Evolutionary conservation across 441 rosid species (phyloP).

Genomic region (Populus hybrid): DNA sequence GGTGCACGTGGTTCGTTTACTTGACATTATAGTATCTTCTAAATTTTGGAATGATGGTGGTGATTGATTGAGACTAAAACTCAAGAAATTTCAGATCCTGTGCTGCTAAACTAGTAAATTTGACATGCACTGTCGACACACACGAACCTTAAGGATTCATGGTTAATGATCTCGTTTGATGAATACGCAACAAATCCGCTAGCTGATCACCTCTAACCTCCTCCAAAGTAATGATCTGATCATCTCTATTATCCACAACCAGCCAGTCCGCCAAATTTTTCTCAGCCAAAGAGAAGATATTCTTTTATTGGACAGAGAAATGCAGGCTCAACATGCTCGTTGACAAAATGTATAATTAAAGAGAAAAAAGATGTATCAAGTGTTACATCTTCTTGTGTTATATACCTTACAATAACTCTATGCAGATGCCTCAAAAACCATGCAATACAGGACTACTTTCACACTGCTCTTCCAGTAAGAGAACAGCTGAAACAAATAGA

Average conservation of each 20-base stretch:
- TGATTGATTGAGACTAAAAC: not conserved
- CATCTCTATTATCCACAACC: not conserved
- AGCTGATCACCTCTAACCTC: not conserved
- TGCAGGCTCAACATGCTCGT: not conserved
- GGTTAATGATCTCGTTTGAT: not conserved
- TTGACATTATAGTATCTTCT: not conserved
- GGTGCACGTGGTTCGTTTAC: not conserved
- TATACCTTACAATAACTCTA: not conserved
- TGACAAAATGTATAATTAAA: not conserved
- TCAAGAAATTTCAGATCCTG: no score
- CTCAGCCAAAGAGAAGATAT: not conserved
- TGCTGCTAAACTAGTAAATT: not conserved
- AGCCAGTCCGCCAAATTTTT: not conserved
- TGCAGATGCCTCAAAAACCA: not conserved
- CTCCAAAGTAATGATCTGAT: not conserved
- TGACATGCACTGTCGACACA: no score
- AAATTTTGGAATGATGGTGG: not conserved
- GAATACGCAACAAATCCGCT: not conserved
- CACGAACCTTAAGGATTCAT: not conserved
- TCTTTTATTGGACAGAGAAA: not conserved
- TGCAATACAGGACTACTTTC: not conserved
- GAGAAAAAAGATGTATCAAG: not conserved
- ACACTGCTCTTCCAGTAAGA: not conserved
- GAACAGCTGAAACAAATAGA: not conserved
- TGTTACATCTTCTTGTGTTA: not conserved